These are phyloP conservation scores for Taiozyma sp. DNA, from an alignment of 1,139 yeast species.

Conservation along the genomic window DNA sequence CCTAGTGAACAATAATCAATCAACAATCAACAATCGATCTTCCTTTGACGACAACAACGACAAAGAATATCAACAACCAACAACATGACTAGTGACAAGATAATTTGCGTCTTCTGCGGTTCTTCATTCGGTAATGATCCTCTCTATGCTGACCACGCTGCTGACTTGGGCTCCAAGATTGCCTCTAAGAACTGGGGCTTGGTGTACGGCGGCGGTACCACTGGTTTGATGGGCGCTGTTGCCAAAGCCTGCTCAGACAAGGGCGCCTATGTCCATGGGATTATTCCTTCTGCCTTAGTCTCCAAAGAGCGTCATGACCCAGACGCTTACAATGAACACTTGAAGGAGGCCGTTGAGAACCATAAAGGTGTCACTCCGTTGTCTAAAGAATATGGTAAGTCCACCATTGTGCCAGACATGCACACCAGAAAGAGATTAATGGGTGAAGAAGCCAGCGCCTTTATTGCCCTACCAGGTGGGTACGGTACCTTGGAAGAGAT, in stretches of 20 bases:
- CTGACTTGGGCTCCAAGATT: slow-evolving; percentile 50
- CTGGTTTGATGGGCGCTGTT: slow-evolving; percentile 78
- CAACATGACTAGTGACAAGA: slow-evolving; percentile 26
- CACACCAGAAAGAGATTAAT: slow-evolving; percentile 82
- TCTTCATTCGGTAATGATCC: slow-evolving; percentile 65
- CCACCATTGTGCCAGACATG: slow-evolving; percentile 83
- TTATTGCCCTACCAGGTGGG: slow-evolving; percentile 90
- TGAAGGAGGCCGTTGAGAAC: slow-evolving; percentile 38
- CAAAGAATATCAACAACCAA: background rate
- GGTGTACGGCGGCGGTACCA: slow-evolving; percentile 87
- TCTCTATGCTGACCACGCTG: slow-evolving; percentile 48
- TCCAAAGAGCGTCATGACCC: slow-evolving; percentile 62
- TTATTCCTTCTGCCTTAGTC: slow-evolving; percentile 79
- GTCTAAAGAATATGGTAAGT: slow-evolving; percentile 66
- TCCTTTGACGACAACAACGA: background rate
- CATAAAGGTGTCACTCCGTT: slow-evolving; percentile 59
- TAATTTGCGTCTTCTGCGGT: slow-evolving; percentile 83
- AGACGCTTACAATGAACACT: slow-evolving; percentile 39
- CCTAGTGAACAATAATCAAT: too few relatives aligned
- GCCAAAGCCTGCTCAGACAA: slow-evolving; percentile 65
- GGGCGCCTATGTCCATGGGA: slow-evolving; percentile 79
- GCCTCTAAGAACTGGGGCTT: slow-evolving; percentile 64
- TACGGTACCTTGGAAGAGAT: slow-evolving; percentile 88
- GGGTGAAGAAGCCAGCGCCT: slow-evolving; percentile 86
- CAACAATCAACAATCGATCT: background rate